Evolutionary conservation across 768 basidiomycete species (phyloP).

Genomic region (Cyclocybe cylindracea): DNA sequence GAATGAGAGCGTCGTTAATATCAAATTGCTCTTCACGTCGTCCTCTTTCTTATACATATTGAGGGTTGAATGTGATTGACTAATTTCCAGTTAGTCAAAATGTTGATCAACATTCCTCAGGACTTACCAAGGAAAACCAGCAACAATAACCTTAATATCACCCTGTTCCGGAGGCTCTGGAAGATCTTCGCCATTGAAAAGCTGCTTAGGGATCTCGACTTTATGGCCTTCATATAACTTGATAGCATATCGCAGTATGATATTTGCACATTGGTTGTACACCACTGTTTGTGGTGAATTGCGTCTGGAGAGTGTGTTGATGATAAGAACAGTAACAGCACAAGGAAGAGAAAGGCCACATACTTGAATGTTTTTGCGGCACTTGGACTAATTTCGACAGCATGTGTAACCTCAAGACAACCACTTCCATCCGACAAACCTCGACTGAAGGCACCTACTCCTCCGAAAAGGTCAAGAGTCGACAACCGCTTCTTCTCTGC

Average conservation of each 20-base stretch:
- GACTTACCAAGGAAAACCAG: conserved; percentile 76
- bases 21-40: conserved; percentile 68
- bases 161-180: conserved; percentile 50
- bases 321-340: background rate
- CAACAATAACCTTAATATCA: conserved; percentile 60
- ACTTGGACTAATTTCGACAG: conserved; percentile 75
- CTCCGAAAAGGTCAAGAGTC: conserved; percentile 49
- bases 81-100: conserved; percentile 22
- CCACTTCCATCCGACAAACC: conserved; percentile 55
- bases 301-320: conserved; percentile 31
- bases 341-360: conserved; percentile 15
- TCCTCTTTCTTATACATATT: conserved; percentile 73
- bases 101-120: background rate
- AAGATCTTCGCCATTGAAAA: conserved; percentile 38
- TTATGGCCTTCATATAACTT: conserved; percentile 46
- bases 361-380: conserved; percentile 69
- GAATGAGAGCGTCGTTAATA: conserved; percentile 59
- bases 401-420: conserved; percentile 60
- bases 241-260: conserved; percentile 57
- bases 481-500: conserved; percentile 25
- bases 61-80: conserved; percentile 71
- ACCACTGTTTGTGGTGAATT: conserved; percentile 55
- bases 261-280: conserved; percentile 74
- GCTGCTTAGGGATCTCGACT: conserved; percentile 39
- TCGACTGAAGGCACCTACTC: conserved; percentile 63